Percentiles rank a stretch among this genome's conserved stretches.
phyloP scores from a whole-genome alignment of 371 early-diverging fungal genomes.

The Rhizomucor pusillus region DNA sequence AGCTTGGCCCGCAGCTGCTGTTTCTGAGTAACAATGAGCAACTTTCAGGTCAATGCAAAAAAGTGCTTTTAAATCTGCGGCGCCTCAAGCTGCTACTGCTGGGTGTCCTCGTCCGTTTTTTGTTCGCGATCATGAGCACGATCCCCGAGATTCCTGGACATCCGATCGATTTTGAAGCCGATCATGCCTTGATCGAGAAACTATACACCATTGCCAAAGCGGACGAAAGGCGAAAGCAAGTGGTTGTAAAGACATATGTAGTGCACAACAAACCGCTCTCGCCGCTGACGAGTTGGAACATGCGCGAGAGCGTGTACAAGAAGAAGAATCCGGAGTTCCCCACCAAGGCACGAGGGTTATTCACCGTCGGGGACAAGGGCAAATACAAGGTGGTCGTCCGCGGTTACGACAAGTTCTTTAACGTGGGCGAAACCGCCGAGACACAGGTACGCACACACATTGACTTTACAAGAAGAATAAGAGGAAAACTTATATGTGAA shows the following conservation, averaged over 20 bases:
- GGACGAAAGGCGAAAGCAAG: not conserved
- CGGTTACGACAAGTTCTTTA: conserved; percentile 97
- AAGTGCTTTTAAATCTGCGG: too few relatives aligned
- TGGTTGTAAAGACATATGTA: not conserved
- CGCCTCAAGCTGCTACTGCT: too few relatives aligned
- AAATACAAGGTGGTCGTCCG: conserved; percentile 65
- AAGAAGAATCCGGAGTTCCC: conserved; percentile 59
- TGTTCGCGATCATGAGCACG: too few relatives aligned
- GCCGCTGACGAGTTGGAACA: conserved; percentile 43
- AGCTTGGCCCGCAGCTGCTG: too few relatives aligned
- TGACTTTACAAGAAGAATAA: not conserved
- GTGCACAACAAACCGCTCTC: not conserved
- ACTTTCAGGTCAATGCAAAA: too few relatives aligned
- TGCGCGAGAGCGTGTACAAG: conserved; percentile 53
- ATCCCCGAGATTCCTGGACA: not conserved
- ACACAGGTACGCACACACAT: conserved; percentile 39
- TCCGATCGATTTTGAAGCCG: not conserved
- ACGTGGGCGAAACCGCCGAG: conserved; percentile 59
- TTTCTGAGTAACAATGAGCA: too few relatives aligned
- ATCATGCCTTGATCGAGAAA: not conserved
- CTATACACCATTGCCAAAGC: not conserved
- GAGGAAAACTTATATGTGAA: not conserved
- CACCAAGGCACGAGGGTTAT: conserved; percentile 81
- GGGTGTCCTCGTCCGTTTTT: too few relatives aligned
- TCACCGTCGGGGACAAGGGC: conserved; percentile 32